A percentile compares a stretch with the other conserved stretches of the same genome.
Conservation (phyloP, 2,329 filamentous ascomycete species). For the Zalaria sp. region DNA sequence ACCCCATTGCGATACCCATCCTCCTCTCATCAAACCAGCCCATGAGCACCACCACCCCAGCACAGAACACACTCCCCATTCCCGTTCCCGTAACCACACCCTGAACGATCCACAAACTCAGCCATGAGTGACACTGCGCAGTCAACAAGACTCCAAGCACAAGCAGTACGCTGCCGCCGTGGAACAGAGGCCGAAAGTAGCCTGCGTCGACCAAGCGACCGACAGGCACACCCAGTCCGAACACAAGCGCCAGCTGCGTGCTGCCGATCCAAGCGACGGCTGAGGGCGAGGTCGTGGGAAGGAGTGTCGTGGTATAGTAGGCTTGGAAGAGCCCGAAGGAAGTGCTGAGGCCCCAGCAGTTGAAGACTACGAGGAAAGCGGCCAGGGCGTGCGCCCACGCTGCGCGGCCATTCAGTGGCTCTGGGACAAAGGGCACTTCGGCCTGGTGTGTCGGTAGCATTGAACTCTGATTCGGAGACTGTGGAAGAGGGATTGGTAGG, state of each 20-base stretch:
- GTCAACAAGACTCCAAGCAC: slow-evolving; percentile 28
- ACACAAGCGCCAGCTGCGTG: slow-evolving; percentile 20
- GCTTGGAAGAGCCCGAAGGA: slow-evolving; percentile 20
- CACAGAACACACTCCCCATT: slow-evolving; percentile 19
- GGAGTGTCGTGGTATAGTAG: slow-evolving; percentile 14
- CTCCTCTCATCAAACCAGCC: slow-evolving; percentile 26
- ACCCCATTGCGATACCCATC: slow-evolving; percentile 43
- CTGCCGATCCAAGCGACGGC: slow-evolving; percentile 22
- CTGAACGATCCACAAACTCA: slow-evolving; percentile 17
- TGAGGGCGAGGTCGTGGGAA: slow-evolving; percentile 9
- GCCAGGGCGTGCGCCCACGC: slow-evolving; percentile 24
- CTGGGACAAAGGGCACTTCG: not conserved
- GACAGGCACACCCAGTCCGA: slow-evolving; percentile 16
- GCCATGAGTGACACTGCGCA: slow-evolving; percentile 12
- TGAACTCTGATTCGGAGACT: not conserved
- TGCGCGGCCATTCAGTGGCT: slow-evolving; percentile 28
- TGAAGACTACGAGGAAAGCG: slow-evolving; percentile 14
- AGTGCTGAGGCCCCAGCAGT: slow-evolving; percentile 17
- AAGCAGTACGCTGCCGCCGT: slow-evolving; percentile 22
- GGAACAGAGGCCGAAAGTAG: slow-evolving; percentile 19
- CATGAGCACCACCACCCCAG: slow-evolving; percentile 16
- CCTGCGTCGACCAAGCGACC: slow-evolving; percentile 18
- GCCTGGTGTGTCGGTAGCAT: not conserved
- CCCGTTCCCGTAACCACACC: slow-evolving; percentile 19
- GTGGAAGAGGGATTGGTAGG: no score